Evolutionary conservation across 805 yeast species (phyloP), one percentile per base, ranked within the genome.

Genomic region (Wickerhamomyces xylosicus): DNA sequence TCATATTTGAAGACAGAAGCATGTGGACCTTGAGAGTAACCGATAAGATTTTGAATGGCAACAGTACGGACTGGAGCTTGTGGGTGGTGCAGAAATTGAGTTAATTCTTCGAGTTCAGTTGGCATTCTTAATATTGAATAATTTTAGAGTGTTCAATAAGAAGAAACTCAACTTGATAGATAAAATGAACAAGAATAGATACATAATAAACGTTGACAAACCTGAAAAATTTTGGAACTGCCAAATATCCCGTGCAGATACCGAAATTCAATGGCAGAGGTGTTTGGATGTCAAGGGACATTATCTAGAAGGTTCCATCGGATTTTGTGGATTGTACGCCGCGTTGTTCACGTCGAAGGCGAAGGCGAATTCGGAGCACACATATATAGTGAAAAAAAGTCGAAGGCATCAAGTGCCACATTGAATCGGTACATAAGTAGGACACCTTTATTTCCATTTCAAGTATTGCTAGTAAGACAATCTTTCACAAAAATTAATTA

Each of bases 31-130:
- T 78, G 74, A 9, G 95, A 80, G 57, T 71, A 85, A 3, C 89
- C 94, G 11, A 85, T 86, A 39, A 87, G 59, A 56, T 86, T 79
- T 50, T 84, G 92, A 36, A 89, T 65, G 0, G 97, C 97, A 41
- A 87, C 79, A 49, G 80, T 85, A 42, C 81, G 76, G 25, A 86
- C 84, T 10, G 81, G 80, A 3, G 83, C 79, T 53, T 82, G 85
- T 2, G 84, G 80, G 7, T 90, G 75, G 57, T 85, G 95, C 44
- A 89, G 66, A 54, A 89, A 87, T 36, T 70, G 76, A 18, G 86
- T 95, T 34, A 89, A 64, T 64, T 74, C 78, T 54, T 71, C 73
- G 17, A 74, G 53, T 53, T 74, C 76, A 9, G 71, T 46, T 3
- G 75, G 67, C 78, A 72, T 73, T 14, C 21, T 31, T 14, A 28